Percentiles rank a stretch among this genome's conserved stretches.
These are phyloP conservation scores for Cyanodermella asteris DNA, from an alignment of 2,329 filamentous ascomycete species.

Conservation along the genomic window DNA sequence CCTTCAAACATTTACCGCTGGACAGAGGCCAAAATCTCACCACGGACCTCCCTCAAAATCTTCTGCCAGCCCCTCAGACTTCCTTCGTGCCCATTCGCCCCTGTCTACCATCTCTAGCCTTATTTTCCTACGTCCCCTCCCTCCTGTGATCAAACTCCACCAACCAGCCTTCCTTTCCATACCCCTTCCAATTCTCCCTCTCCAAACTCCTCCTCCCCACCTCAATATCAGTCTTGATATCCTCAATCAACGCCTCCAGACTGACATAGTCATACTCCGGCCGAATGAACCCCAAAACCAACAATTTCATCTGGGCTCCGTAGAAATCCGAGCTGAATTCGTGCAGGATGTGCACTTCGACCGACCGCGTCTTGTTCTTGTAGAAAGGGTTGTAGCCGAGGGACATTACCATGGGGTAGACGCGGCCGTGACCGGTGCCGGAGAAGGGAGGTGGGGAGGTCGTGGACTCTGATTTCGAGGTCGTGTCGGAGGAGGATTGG, in stretches of 20 bases:
- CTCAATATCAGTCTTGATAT: conserved; percentile 75
- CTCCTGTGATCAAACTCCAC: no score
- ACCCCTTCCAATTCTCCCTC: conserved; percentile 43
- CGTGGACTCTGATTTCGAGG: conserved; percentile 1
- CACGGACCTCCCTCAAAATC: no score
- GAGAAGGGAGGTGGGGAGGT: no score
- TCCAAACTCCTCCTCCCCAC: conserved; percentile 55
- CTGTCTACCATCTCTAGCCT: no score
- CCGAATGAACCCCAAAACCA: conserved; percentile 71
- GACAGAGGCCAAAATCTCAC: no score
- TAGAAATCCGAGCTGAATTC: conserved; percentile 68
- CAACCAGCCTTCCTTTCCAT: no score
- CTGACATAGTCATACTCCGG: conserved; percentile 75
- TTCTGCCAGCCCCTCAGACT: no score
- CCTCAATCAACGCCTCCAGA: conserved; percentile 61
- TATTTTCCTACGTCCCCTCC: no score
- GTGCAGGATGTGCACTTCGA: conserved; percentile 79
- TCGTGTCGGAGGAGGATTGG: conserved; percentile 7
- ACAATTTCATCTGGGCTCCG: conserved; percentile 51
- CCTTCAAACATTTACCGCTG: no score
- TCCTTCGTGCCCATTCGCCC: no score
- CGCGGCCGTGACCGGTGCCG: conserved; percentile 10
- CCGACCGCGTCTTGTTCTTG: conserved; percentile 67
- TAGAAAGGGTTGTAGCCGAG: conserved; percentile 97
- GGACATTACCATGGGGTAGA: conserved; percentile 78